A percentile compares a stretch with the other conserved stretches of the same genome.
Evolutionary conservation across 1,284 basidiomycete genomes (phyloP).

Genomic region (Cryptococcus sp.): DNA sequence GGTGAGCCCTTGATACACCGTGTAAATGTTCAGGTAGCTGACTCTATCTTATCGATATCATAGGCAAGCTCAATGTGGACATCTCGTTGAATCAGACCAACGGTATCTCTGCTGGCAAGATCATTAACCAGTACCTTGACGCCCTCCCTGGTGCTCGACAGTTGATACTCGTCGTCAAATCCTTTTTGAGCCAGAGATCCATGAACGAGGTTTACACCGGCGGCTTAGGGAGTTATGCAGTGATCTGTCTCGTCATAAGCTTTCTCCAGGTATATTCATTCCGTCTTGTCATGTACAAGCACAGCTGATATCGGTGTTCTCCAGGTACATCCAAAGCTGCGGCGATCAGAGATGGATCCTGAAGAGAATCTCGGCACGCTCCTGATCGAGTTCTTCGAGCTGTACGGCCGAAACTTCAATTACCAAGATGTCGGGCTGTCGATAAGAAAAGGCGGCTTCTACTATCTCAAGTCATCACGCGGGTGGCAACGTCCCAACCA

Average conservation of each 20-base stretch:
- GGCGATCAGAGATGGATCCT: slow-evolving; percentile 82
- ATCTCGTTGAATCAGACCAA: slow-evolving; percentile 87
- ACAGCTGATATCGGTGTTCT: background rate
- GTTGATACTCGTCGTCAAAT: slow-evolving; percentile 84
- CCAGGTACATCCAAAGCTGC: slow-evolving; percentile 89
- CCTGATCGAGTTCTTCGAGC: slow-evolving; percentile 93
- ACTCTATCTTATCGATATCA: background rate
- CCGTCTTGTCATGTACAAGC: background rate
- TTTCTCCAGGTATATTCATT: slow-evolving; percentile 73
- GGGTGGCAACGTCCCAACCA: slow-evolving; percentile 73
- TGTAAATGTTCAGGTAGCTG: background rate
- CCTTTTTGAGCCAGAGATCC: slow-evolving; percentile 81
- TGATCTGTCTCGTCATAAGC: slow-evolving; percentile 88
- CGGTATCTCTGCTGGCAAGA: slow-evolving; percentile 75
- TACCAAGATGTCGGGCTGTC: slow-evolving; percentile 90
- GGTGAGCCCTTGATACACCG: slow-evolving; percentile 23
- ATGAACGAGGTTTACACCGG: slow-evolving; percentile 98
- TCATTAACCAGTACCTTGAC: slow-evolving; percentile 77
- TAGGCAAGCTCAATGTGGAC: slow-evolving; percentile 80
- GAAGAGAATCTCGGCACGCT: slow-evolving; percentile 85
- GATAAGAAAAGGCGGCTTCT: slow-evolving; percentile 76
- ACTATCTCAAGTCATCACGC: slow-evolving; percentile 74
- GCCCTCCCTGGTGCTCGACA: slow-evolving; percentile 74
- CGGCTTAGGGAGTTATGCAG: slow-evolving; percentile 90
- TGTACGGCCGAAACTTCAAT: slow-evolving; percentile 91